A percentile compares a stretch with the other conserved stretches of the same genome.
These are phyloP conservation scores for Amphirosellinia nigrospora DNA, from an alignment of 495 filamentous ascomycete genomes.

Conservation along the genomic window DNA sequence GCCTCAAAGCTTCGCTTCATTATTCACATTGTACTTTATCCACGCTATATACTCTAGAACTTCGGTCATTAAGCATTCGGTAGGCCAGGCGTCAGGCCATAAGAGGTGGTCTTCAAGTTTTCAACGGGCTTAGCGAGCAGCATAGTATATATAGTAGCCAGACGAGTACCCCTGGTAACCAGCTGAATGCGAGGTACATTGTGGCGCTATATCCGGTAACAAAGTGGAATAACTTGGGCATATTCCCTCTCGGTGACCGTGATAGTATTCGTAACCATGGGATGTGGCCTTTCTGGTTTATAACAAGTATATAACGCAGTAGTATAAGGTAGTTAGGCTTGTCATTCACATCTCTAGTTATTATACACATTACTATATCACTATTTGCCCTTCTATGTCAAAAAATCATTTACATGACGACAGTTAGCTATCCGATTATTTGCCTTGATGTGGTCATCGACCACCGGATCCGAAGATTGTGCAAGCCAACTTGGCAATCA, in stretches of 20 bases:
- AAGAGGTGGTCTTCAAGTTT: background rate
- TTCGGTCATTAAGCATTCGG: background rate
- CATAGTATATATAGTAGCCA: background rate
- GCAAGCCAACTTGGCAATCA: background rate
- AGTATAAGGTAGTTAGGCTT: background rate
- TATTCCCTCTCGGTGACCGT: background rate
- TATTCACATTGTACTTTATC: background rate
- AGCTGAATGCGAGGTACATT: background rate
- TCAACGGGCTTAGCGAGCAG: background rate
- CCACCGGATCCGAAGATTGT: constrained; percentile 8
- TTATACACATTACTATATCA: background rate
- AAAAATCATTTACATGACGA: background rate
- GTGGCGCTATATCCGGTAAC: background rate
- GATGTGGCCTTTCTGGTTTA: background rate
- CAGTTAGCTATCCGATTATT: background rate
- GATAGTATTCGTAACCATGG: background rate
- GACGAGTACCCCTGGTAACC: background rate
- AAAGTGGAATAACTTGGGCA: background rate
- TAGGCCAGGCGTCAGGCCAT: background rate
- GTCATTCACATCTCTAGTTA: background rate
- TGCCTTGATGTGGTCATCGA: constrained; percentile 14
- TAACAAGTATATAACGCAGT: background rate
- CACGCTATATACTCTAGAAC: background rate
- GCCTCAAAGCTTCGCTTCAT: background rate
- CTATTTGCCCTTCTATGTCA: background rate